A percentile compares a stretch with the other conserved stretches of the same genome.
phyloP scores from a whole-genome alignment of 2,329 filamentous ascomycete genomes.

The Hyphodiscus sp. region DNA sequence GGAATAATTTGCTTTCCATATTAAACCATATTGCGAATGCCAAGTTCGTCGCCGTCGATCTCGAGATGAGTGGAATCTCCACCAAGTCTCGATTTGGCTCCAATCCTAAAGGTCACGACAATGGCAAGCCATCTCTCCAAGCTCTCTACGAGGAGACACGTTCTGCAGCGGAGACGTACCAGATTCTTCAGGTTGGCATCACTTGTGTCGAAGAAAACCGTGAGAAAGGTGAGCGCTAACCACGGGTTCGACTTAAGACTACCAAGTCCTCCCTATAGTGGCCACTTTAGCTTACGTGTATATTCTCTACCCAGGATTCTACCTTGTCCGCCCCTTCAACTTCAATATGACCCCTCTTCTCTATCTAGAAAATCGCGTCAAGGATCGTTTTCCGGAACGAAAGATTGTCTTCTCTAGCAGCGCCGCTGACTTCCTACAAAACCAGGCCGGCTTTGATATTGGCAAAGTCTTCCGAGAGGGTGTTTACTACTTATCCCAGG shows the following conservation, averaged over 20 bases:
- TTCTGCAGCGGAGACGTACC: slow-evolving; percentile 53
- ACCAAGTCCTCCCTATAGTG: neutral
- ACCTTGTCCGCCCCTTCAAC: slow-evolving; percentile 58
- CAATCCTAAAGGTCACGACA: slow-evolving; percentile 27
- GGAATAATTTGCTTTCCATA: slow-evolving; percentile 45
- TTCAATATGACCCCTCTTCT: slow-evolving; percentile 52
- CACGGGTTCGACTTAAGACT: neutral
- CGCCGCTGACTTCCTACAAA: slow-evolving; percentile 55
- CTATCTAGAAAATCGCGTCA: slow-evolving; percentile 35
- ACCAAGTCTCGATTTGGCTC: slow-evolving; percentile 30
- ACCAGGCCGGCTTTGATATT: slow-evolving; percentile 49
- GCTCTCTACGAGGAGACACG: slow-evolving; percentile 55
- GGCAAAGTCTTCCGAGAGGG: slow-evolving; percentile 48
- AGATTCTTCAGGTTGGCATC: slow-evolving; percentile 60
- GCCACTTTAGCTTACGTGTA: slow-evolving; percentile 5
- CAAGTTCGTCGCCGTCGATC: slow-evolving; percentile 57
- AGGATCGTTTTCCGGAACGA: slow-evolving; percentile 45
- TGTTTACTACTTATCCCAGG: slow-evolving; percentile 55
- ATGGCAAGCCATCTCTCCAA: slow-evolving; percentile 46
- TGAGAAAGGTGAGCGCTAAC: slow-evolving; percentile 35
- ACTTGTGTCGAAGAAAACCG: slow-evolving; percentile 55
- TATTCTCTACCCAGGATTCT: slow-evolving; percentile 35
- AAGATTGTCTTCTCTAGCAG: slow-evolving; percentile 39
- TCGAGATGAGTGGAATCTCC: slow-evolving; percentile 59
- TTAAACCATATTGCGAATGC: slow-evolving; percentile 51